Conservation (phyloP, 345 rosid species). For the Viola odorata region DNA sequence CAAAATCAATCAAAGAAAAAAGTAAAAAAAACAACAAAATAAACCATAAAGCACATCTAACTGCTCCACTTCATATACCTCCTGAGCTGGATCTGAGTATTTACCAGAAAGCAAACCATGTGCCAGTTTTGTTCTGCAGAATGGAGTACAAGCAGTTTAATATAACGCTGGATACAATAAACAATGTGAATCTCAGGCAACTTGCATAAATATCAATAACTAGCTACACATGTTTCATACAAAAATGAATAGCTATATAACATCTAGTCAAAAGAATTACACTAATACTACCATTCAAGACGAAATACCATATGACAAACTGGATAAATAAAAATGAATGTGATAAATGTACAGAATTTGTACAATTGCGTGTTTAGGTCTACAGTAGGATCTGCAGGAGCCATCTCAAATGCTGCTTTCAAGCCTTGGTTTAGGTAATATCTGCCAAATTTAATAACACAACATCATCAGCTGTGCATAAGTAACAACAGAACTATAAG, state of each 20-base stretch:
- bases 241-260: neutral
- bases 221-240: no score
- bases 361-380: constrained; percentile 96
- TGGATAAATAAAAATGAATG: neutral
- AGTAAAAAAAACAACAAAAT: constrained; percentile 2
- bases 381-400: constrained; percentile 96
- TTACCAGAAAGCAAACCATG: constrained; percentile 95
- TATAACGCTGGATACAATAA: no score
- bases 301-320: neutral
- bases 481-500: no score
- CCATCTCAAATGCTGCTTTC: constrained; percentile 68
- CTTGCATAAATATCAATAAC: constrained; percentile 4
- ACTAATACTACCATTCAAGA: neutral
- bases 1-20: neutral
- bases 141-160: constrained; percentile 13
- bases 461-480: neutral
- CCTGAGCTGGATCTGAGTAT: constrained; percentile 65
- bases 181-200: no score
- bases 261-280: neutral
- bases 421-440: constrained; percentile 63
- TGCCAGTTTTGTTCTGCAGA: constrained; percentile 84
- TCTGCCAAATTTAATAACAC: constrained; percentile 34
- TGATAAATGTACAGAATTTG: constrained; percentile 20
- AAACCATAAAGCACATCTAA: constrained; percentile 6
- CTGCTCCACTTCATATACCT: constrained; percentile 39